phyloP scores from a whole-genome alignment of 371 early-diverging fungal species.

The Apophysomyces sp. region DNA sequence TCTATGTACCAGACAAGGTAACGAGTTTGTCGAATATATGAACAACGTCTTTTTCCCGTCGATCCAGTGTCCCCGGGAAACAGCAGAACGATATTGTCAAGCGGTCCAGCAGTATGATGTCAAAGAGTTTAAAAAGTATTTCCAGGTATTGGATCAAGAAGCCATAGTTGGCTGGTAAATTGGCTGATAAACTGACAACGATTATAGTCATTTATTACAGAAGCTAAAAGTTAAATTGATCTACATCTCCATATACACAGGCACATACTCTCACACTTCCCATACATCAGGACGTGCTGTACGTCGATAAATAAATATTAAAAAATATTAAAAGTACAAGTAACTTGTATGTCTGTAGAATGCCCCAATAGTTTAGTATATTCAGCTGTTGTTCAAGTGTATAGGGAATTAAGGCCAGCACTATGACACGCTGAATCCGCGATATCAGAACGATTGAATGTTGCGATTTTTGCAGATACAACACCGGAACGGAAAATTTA shows the following conservation, averaged over 20 bases:
- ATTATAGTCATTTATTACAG: conserved; percentile 40
- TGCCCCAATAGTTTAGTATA: no score
- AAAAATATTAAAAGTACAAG: background rate
- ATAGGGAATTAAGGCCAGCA: no score
- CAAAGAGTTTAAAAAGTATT: conserved; percentile 69
- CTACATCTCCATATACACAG: background rate
- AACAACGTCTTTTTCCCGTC: conserved; percentile 63
- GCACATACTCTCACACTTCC: background rate
- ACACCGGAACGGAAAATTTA: no score
- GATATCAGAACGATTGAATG: no score
- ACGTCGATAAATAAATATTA: background rate
- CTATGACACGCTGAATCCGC: no score
- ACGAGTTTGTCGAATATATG: conserved; percentile 67
- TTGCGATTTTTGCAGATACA: no score
- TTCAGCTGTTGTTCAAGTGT: no score
- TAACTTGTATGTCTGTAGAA: no score
- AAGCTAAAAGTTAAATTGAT: conserved; percentile 25
- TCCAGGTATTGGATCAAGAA: conserved; percentile 58
- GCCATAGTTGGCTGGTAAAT: no score
- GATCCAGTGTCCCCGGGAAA: conserved; percentile 66
- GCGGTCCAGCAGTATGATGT: conserved; percentile 67
- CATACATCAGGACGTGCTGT: conserved; percentile 1
- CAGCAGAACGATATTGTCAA: conserved; percentile 62
- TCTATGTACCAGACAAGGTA: conserved; percentile 62
- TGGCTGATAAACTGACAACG: no score